A percentile compares a stretch with the other conserved stretches of the same genome.
These are phyloP conservation scores for Miscanthus sacchariflorus DNA, from an alignment of 202 grass and related monocot species.

Conservation along the genomic window DNA sequence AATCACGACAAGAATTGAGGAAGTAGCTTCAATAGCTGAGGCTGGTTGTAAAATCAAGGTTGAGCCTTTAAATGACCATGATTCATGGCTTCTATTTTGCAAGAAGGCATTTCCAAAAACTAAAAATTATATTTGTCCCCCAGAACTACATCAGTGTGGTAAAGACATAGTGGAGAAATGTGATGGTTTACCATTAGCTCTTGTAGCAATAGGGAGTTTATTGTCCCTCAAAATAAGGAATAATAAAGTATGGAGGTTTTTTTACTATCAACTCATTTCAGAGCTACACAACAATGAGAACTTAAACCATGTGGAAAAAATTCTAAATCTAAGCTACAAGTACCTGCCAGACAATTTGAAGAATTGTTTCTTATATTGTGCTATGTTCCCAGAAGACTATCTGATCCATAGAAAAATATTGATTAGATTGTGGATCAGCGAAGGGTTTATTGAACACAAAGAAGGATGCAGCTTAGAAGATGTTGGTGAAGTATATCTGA, in stretches of 20 bases:
- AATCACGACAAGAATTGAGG: constrained; percentile 51
- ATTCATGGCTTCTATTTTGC: constrained; percentile 54
- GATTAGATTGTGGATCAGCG: constrained; percentile 53
- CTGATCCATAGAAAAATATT: constrained; percentile 42
- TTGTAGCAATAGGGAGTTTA: constrained; percentile 53
- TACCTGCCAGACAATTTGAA: constrained; percentile 46
- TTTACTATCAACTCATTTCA: constrained; percentile 51
- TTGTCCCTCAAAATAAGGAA: constrained; percentile 25
- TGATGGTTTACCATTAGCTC: constrained; percentile 59
- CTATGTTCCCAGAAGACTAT: constrained; percentile 54
- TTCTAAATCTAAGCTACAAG: constrained; percentile 48
- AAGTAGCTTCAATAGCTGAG: constrained; percentile 45
- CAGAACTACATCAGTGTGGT: constrained; percentile 6
- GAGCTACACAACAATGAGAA: constrained; percentile 45
- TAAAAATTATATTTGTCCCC: constrained; percentile 17
- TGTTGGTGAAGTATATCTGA: constrained; percentile 49
- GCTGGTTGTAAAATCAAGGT: constrained; percentile 29
- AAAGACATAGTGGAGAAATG: constrained; percentile 50
- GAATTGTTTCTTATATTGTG: constrained; percentile 49
- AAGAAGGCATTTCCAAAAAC: constrained; percentile 47
- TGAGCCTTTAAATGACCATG: background rate
- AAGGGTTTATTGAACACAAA: constrained; percentile 51
- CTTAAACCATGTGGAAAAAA: constrained; percentile 16
- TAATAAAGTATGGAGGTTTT: constrained; percentile 38
- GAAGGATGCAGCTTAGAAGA: constrained; percentile 51